Evolutionary conservation across 306 rosid genomes (phyloP), one percentile per base, ranked within the genome.

Genomic region (Canavalia gladiata): DNA sequence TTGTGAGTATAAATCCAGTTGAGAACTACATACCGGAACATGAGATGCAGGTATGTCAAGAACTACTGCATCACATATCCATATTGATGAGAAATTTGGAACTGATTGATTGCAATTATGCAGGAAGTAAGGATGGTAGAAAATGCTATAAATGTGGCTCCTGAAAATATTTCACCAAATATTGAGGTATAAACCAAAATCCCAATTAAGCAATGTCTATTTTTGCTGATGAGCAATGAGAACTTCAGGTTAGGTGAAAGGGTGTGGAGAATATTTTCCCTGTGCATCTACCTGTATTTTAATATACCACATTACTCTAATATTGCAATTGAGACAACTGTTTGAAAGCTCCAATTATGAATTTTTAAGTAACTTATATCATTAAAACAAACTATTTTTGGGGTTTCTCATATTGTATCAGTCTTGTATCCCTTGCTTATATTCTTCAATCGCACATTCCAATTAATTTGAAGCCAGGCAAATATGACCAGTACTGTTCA

Each of bases 111-210:
- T 72, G 69, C 59, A 76, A 82, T 82, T 50, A 45, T 88, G 88
- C 90, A 94, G 98, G 97, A 90, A 87, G 88, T 82, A 55, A 84
- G 86, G 75, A 37, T 66, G 87, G 91, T 81, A 77, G 97, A 88
- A 56, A 81, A 79, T 86, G 87, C 91, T 68, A 79, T 75, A 55
- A 82, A 51, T 79, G 85, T 80, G 74, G 81, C 74, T 83, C 94
- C 96, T 35, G 93, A 81, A 68, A 83, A 69, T 74, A 67, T 68
- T 68, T 74, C 79, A 1, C 65, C 82, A 54, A 82, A 78, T 84
- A 59, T 52, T 55, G 94, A 94, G 97, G 98, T 92, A 42, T 74
- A 72, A 11, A 41, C 66, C 9, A 46, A 70, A 56, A n/a, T 56
- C 51, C 78, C 33, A 35, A 71, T 49, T 31, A 47, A 30, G 13